Evolutionary conservation across 371 early-diverging fungal species (phyloP).

Genomic region (Funneliformis caledonium): DNA sequence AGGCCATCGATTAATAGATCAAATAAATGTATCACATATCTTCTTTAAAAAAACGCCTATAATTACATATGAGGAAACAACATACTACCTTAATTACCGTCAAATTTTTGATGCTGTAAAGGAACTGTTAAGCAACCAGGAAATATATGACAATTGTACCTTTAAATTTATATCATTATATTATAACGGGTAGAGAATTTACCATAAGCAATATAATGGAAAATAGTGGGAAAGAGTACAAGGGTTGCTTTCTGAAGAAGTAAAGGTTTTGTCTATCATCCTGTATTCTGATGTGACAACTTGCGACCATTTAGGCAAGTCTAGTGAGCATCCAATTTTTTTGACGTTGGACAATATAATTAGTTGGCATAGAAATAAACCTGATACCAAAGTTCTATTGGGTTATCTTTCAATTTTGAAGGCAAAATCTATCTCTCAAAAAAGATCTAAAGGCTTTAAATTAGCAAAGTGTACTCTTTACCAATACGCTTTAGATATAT

Average conservation of each 20-base stretch:
- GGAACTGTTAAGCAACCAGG: too few relatives aligned
- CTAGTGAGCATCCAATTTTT: constrained; percentile 12
- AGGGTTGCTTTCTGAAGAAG: neutral
- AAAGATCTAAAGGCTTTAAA: too few relatives aligned
- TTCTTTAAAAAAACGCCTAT: neutral
- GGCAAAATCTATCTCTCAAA: too few relatives aligned
- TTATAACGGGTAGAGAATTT: too few relatives aligned
- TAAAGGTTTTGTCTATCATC: neutral
- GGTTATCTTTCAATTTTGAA: neutral
- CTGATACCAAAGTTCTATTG: neutral
- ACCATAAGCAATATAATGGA: too few relatives aligned
- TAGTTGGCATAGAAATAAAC: neutral
- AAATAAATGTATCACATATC: neutral
- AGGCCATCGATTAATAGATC: neutral
- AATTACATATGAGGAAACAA: neutral
- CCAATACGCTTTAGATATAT: too few relatives aligned
- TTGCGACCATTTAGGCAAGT: constrained; percentile 1
- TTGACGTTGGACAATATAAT: constrained; percentile 13
- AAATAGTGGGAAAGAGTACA: constrained; percentile 2
- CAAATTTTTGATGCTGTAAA: neutral
- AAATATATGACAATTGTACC: too few relatives aligned
- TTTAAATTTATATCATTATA: too few relatives aligned
- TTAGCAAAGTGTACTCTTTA: too few relatives aligned
- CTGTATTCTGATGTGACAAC: constrained; percentile 7
- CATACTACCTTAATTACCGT: neutral